These are phyloP conservation scores for Paecilomyces niveus DNA, from an alignment of 2,329 filamentous ascomycete species.

Conservation along the genomic window DNA sequence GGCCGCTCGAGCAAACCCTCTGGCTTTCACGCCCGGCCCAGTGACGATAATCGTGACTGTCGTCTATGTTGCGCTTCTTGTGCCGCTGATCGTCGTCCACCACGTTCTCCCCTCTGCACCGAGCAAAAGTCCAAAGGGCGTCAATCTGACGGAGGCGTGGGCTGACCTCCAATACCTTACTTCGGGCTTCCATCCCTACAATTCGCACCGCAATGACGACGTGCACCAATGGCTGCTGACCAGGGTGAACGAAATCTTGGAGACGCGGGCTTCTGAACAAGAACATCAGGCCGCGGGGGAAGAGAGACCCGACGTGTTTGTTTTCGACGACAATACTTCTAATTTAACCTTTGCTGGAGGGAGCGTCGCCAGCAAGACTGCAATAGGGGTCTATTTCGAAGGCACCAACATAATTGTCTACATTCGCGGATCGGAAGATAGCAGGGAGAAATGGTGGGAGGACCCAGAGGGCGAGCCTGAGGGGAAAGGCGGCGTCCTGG, in stretches of 20 bases:
- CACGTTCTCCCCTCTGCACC: conserved; percentile 66
- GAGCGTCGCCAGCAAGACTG: conserved; percentile 25
- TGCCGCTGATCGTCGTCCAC: conserved; percentile 66
- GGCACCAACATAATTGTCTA: conserved; percentile 89
- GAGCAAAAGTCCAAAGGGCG: conserved; percentile 49
- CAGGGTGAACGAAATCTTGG: conserved; percentile 64
- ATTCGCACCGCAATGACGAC: conserved; percentile 73
- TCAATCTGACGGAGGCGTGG: conserved; percentile 85
- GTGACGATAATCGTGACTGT: conserved; percentile 73
- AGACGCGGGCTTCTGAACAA: conserved; percentile 43
- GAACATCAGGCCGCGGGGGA: conserved; percentile 11
- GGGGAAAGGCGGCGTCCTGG: conserved; percentile 69
- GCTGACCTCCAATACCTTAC: conserved; percentile 70
- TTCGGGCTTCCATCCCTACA: conserved; percentile 76
- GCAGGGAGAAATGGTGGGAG: conserved; percentile 67
- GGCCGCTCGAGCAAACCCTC: conserved; percentile 30
- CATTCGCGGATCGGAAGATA: conserved; percentile 72
- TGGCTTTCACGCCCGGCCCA: conserved; percentile 72
- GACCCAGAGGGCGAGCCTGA: conserved; percentile 42
- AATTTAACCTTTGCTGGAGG: conserved; percentile 66
- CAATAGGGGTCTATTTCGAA: conserved; percentile 72
- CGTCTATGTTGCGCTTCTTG: conserved; percentile 70
- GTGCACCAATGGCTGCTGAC: conserved; percentile 69
- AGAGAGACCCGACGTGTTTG: conserved; percentile 37
- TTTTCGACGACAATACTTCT: conserved; percentile 72